Percentiles rank a stretch among this genome's conserved stretches.
Conservation (phyloP, 805 yeast genomes). For the Candida schatavii region DNA sequence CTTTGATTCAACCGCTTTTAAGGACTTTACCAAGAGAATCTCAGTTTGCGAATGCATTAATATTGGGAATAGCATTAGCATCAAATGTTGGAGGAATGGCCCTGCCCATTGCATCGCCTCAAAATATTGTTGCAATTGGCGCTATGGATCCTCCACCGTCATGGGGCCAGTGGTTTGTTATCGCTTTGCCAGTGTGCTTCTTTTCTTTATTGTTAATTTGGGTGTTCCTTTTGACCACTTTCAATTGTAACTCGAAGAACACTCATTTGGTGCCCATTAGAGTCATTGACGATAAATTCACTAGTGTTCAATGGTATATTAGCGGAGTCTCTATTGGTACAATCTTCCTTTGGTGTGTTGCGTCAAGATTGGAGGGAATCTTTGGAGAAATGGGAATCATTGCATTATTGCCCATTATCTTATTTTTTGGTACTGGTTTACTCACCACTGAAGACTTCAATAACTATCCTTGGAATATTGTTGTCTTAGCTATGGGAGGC, state of each 20-base stretch:
- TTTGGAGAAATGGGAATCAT: constrained; percentile 98
- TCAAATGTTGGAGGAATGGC: constrained; percentile 57
- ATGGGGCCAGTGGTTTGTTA: constrained; percentile 58
- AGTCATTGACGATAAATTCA: constrained; percentile 62
- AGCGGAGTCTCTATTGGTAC: constrained; percentile 65
- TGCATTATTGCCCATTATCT: constrained; percentile 83
- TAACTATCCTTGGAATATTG: constrained; percentile 95
- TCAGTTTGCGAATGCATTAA: constrained; percentile 37
- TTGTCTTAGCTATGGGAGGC: constrained; percentile 97
- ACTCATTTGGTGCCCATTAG: constrained; percentile 55
- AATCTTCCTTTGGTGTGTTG: constrained; percentile 85
- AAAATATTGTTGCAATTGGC: constrained; percentile 53
- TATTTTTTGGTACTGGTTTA: constrained; percentile 90
- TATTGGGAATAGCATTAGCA: constrained; percentile 49
- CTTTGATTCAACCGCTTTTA: constrained; percentile 48
- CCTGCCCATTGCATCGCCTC: constrained; percentile 54
- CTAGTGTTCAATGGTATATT: constrained; percentile 73
- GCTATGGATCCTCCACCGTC: constrained; percentile 51
- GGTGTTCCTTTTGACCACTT: constrained; percentile 53
- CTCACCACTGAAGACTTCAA: constrained; percentile 88
- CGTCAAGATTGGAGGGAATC: constrained; percentile 64
- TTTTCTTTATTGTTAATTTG: constrained; percentile 40
- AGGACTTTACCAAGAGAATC: constrained; percentile 43
- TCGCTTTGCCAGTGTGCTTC: constrained; percentile 47
- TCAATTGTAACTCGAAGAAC: constrained; percentile 49